Evolutionary conservation across 2,329 filamentous ascomycete genomes (phyloP), one percentile per base, ranked within the genome.

Genomic region (Colletotrichum sp.): DNA sequence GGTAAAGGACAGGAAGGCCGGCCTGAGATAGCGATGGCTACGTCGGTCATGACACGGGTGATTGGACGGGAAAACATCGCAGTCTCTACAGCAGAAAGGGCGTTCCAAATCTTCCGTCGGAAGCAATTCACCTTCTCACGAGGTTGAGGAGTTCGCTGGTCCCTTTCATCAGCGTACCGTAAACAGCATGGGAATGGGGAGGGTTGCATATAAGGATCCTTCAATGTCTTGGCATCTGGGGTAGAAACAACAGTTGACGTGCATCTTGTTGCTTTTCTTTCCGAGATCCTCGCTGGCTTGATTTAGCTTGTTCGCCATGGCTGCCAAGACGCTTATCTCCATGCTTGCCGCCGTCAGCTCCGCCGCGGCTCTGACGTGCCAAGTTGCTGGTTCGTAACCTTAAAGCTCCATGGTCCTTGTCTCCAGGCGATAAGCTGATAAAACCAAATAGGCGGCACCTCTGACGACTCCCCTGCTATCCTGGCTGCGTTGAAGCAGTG

Each of bases 401-500:
- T 61, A 36, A 61, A 36, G 26, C 28, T 61, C 32, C 3, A 13
- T 21, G 16, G 18, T 43, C 36, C 39, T n/a, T 48, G 39, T n/a
- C n/a, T 16, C 24, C 3, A 7, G 1, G 12, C 64, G 18, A 30
- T 21, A 52, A 52, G 43, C 43, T 52, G 43, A 52, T 52, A 52
- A 52, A 48, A 69, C 18, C 4, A 3, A 30, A n/a, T 2, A 69
- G 64, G 75, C 66, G 36, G 74, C 18, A 82, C 90, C 34, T 55
- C 65, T 18, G 59, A 76, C 5, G 74, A 43, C 70, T 83, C 24
- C 82, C 84, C 77, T 28, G 71, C 87, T 60, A 89, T 93, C 69
- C 80, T 92, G 4, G 80, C 84, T 0, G 90, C 91, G 2, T 82
- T 92, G 72, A 83, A 90, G 36, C 80, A 88, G 72, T 94, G 92